Conservation (phyloP, 225 moss, liverwort and hornwort genomes). For the Bryoerythrophyllum caledonicum region DNA sequence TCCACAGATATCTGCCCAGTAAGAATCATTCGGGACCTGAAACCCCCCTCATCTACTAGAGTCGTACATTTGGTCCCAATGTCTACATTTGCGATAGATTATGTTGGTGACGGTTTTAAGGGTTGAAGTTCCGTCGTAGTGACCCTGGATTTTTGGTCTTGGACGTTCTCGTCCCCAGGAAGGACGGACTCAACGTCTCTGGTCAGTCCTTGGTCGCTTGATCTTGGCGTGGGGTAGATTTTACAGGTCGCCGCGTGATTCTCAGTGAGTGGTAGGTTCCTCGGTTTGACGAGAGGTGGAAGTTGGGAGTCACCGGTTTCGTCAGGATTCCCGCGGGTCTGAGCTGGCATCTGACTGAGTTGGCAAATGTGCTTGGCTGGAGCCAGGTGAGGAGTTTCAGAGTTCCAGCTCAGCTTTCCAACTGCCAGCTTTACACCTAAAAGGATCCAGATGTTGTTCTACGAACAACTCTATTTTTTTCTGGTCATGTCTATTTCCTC, state of each 20-base stretch:
- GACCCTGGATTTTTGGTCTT: neutral
- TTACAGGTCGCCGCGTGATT: neutral
- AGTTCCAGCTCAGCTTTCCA: neutral
- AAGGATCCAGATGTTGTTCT: too few relatives aligned
- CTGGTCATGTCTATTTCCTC: too few relatives aligned
- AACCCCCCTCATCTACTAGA: neutral
- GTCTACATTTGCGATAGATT: too few relatives aligned
- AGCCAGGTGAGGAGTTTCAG: neutral
- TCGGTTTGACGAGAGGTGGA: too few relatives aligned
- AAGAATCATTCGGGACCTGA: too few relatives aligned
- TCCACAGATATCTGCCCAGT: too few relatives aligned
- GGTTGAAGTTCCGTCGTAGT: neutral
- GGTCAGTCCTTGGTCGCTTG: neutral
- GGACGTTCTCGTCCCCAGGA: neutral
- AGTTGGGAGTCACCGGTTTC: neutral
- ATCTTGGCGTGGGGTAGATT: neutral
- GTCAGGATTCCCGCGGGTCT: neutral
- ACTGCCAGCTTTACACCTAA: too few relatives aligned
- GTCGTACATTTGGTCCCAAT: too few relatives aligned
- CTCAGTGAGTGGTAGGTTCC: neutral
- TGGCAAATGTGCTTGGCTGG: constrained; percentile 1
- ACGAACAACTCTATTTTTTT: too few relatives aligned
- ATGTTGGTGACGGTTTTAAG: neutral
- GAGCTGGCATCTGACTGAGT: constrained; percentile 12
- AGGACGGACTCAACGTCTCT: neutral